Evolutionary conservation across 179 eudicot species (phyloP).

Genomic region (Sideroxylon spinosum): DNA sequence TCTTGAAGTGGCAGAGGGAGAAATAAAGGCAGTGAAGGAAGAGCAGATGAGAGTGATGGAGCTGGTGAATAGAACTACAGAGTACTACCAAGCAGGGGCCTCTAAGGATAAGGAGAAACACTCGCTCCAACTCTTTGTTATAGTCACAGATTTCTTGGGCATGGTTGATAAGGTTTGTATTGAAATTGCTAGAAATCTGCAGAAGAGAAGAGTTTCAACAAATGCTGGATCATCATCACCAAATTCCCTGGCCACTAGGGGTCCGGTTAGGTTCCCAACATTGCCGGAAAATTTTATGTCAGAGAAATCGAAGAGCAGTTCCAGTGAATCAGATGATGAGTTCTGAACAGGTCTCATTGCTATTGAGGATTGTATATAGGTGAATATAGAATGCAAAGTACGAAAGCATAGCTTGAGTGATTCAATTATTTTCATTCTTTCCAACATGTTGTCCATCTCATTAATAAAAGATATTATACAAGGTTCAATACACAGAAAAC

Average conservation of each 20-base stretch:
- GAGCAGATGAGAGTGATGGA: conserved; percentile 64
- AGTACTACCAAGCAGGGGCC: conserved; percentile 77
- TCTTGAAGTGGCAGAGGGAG: conserved; percentile 52
- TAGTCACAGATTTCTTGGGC: conserved; percentile 62
- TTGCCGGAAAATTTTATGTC: conserved; percentile 73
- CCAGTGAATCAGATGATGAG: conserved; percentile 53
- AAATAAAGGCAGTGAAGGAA: conserved; percentile 44
- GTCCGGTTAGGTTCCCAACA: conserved; percentile 57
- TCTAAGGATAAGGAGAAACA: conserved; percentile 47
- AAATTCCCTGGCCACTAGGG: conserved; percentile 36
- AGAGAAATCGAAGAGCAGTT: conserved; percentile 38
- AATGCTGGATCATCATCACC: conserved; percentile 26
- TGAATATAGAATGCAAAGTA: conserved; percentile 4
- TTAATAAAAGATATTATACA: no score
- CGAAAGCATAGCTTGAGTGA: background rate
- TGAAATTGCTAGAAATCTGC: conserved; percentile 62
- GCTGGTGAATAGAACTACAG: conserved; percentile 64
- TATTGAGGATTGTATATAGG: conserved; percentile 18
- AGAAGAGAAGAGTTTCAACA: conserved; percentile 29
- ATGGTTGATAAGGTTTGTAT: conserved; percentile 79
- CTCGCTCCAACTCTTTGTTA: conserved; percentile 63
- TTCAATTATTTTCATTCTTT: conserved; percentile 19
- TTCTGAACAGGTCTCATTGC: conserved; percentile 12
- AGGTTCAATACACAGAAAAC: no score
- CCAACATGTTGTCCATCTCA: conserved; percentile 9